Evolutionary conservation across 257 asterid species (phyloP), one percentile per base, ranked within the genome.

Genomic region (Solanum stenotomum): DNA sequence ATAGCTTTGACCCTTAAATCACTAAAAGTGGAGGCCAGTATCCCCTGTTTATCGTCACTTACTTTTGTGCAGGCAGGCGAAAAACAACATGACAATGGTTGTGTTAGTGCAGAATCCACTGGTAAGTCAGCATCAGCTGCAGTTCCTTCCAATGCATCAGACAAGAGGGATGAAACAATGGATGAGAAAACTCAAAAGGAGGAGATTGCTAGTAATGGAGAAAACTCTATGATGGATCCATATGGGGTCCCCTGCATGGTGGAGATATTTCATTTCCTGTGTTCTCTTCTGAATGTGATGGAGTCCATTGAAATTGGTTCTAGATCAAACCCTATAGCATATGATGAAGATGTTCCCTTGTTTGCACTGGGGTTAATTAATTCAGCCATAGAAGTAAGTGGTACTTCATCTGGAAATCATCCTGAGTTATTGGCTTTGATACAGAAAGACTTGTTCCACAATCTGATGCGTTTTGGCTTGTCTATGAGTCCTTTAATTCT

Each of bases 291-390:
- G 89, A 95, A 93, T 85, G 96, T 94, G 83, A 92, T 95, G 94
- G 98, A 95, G 75, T 89, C 91, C 86, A 92, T 91, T 49, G 99
- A 93, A 91, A 37, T 91, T 61, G 95, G 94, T 89, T 91, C 94
- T 35, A 91, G 95, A 88, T 91, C 98, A 33, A 96, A 93, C 83
- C 95, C 96, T 33, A 93, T 96, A 61, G 94, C 99, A 42, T 94
- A 93, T 92, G 97, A 95, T 90, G 99, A 96, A 93, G 98, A 96
- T 87, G 98, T 96, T 89, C 98, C 99, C 52, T 91, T 96, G 71
- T 96, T 96, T 92, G 97, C 99, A 37, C 89, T 96, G 88, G 98
- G 99, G 85, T 91, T 96, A 91, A 93, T 96, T 78, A 96, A 95
- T 91, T 93, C 98, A 8, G 95, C 98, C 35, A 91, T 96, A 75